Evolutionary conservation across 129 eudicot species (phyloP), one percentile per base, ranked within the genome.

Genomic region (Ambrosia artemisiifolia): DNA sequence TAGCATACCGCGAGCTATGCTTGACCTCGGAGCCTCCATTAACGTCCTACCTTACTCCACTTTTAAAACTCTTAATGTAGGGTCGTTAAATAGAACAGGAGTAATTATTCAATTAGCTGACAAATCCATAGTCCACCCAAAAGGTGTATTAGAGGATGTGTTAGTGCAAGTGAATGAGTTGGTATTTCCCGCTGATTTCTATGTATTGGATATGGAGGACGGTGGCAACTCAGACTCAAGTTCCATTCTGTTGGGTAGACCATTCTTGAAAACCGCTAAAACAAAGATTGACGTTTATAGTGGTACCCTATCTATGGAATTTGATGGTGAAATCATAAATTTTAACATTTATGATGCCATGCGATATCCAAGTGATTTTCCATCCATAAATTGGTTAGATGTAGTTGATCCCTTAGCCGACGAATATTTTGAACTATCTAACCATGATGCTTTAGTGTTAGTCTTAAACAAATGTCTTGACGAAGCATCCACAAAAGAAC

Each of bases 61-160:
- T 72, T 19, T 72, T 11, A 4, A 60, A 12, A 11, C 48, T 2
- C 0, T 72, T 6, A 60, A 60, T 60, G n/a, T 44, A 5, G 77
- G 77, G 4, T 6, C 16, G 7, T 32, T 61, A 3, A 62, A 73
- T 46, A 12, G 17, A 13, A 61, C 77, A 6, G 17, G 66, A 7
- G 35, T 72, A 19, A 44, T 71, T 0, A 57, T 71, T 11, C 76
- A 71, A 20, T 36, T 71, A 6, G 67, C 67, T 13, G 57, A 71
- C 12, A 3, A 20, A 3, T 71, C 57, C 3, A 19, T 11, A 11
- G 55, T 18, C 1, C 28, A 71, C 19, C 67, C 56, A 3, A 17
- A 59, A 5, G 68, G 76, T 8, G 54, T 72, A 4, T 17, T 72
- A 42, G 68, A 72, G 57, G 76, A 72, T 12, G 19, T 72, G 20